Evolutionary conservation across 2,329 filamentous ascomycete genomes (phyloP), one percentile per base, ranked within the genome.

Genomic region (Fusarium praegraminearum): DNA sequence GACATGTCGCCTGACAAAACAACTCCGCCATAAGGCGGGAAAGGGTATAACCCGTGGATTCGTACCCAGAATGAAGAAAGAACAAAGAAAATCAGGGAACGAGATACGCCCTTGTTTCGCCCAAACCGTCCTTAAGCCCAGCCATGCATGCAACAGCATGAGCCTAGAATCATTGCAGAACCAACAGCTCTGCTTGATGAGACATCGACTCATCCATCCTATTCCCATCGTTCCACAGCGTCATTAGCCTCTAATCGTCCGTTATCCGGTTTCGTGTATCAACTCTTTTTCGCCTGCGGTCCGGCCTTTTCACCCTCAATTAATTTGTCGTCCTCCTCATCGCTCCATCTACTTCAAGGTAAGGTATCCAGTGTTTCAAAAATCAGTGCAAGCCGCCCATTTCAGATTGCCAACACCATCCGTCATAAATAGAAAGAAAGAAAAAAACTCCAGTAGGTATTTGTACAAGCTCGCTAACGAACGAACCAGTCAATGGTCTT

Each of bases 391-490:
- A 70, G 59, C 68, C 68, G 43, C 68, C 68, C 63, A 69, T 52
- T 61, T 70, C 67, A 73, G 59, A 67, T 72, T 65, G 60, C 62
- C 72, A 73, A 74, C 72, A 74, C 68, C 70, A 57, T 59, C 68
- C 68, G 57, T 73, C 65, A 71, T 67, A 57, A 69, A 59, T 43
- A 43, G 35, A 22, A 35, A 57, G 30, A 36, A 56, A 50, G n/a
- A 55, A 62, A 16, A 22, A 26, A n/a, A 65, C 62, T 69, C 65
- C 70, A 50, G 70, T 64, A 63, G 62, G 67, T 69, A 70, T 73
- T 74, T 64, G 66, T 74, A 74, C 72, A 74, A 74, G 72, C 70
- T 70, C 65, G 68, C 62, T 70, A 60, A 69, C 70, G 68, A 60
- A 65, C 57, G 65, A 70, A 66, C 50, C 51, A 57, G 52, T 46